These are phyloP conservation scores for Nissolia schottii DNA, from an alignment of 306 rosid genomes.

Conservation along the genomic window DNA sequence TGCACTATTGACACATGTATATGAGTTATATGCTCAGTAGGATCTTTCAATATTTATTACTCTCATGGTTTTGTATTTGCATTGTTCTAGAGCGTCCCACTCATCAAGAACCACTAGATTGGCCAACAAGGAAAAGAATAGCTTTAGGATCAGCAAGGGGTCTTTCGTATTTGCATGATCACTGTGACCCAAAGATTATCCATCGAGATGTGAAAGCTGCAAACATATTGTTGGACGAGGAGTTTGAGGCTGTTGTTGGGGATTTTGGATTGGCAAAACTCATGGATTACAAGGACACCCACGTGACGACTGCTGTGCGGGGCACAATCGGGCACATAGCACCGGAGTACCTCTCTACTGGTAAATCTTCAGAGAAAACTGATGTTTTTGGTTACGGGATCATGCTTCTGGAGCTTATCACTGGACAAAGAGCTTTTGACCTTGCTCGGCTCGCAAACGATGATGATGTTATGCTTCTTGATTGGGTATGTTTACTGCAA, in stretches of 20 bases:
- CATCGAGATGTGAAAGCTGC: slow-evolving; percentile 99
- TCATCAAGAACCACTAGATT: slow-evolving; percentile 84
- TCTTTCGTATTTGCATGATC: slow-evolving; percentile 95
- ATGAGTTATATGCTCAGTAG: not conserved
- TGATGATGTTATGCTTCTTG: slow-evolving; percentile 97
- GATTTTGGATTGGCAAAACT: slow-evolving; percentile 98
- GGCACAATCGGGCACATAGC: slow-evolving; percentile 98
- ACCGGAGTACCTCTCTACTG: slow-evolving; percentile 91
- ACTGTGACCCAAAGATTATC: slow-evolving; percentile 95
- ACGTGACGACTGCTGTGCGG: slow-evolving; percentile 90
- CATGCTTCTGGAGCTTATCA: slow-evolving; percentile 96
- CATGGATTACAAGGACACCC: slow-evolving; percentile 99
- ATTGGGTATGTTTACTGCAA: slow-evolving; percentile 68
- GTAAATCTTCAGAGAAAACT: slow-evolving; percentile 94
- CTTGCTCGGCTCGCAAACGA: slow-evolving; percentile 98
- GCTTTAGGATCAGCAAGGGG: slow-evolving; percentile 99
- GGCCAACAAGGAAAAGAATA: slow-evolving; percentile 89
- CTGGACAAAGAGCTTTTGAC: slow-evolving; percentile 97
- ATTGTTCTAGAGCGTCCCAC: slow-evolving; percentile 75
- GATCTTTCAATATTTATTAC: not conserved
- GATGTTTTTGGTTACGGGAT: slow-evolving; percentile 95
- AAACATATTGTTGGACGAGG: slow-evolving; percentile 92
- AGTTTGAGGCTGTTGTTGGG: slow-evolving; percentile 98
- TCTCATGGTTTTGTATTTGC: slow-evolving; percentile 12
- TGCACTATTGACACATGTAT: not conserved